Base-by-base conservation (phyloP, 352 stramenopile species). In the Globisporangium sylvaticum region DNA sequence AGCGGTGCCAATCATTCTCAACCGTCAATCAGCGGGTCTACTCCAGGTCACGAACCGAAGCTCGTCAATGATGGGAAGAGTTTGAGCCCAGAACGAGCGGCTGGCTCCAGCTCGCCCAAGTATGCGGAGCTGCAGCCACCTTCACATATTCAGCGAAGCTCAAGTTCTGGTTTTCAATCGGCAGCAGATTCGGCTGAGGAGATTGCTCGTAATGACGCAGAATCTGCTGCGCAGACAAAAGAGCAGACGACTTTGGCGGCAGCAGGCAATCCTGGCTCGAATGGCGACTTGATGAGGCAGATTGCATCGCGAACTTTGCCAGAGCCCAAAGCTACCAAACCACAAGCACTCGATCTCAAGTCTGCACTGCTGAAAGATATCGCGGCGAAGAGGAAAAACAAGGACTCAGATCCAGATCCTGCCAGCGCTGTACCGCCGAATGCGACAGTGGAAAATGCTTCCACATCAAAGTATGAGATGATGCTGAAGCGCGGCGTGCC, bases 401-500 rank as follows among this genome's bases (percentile, higher is more conserved):
- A 24, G 2, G 65, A 63, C 37, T 7, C 6, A 37, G 42, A 52
- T 4, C 22, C 63, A 5, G 22, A 52, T 34, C 14, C 63, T 4
- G 9, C 31, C 12, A 31, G 12, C 9, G 10, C 2, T 22, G 54
- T 14, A 24, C 1, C 25, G n/a, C 14, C 37, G 27, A 27, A 6
- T 44, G 34, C 14, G 4, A 34, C 24, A 27, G 18, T 22, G 6
- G 39, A 0, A 46, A 18, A 4, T 22, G 14, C 34, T 22, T 37
- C 31, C 27, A 7, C 15, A 14, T 62, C 58, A 3, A 92, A 90
- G 66, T 89, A 92, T 58, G 65, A 75, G 55, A 67, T 75, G 62
- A 91, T 92, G 86, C 68, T 91, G 10, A 79, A 88, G 68, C 74
- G 72, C 42, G 86, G 86, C 29, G 84, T 92, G 24, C 82, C 84